Evolutionary conservation across 192 early-diverging fungal genomes (phyloP), one percentile per base, ranked within the genome.

Genomic region (Dimargaris xerosporica): DNA sequence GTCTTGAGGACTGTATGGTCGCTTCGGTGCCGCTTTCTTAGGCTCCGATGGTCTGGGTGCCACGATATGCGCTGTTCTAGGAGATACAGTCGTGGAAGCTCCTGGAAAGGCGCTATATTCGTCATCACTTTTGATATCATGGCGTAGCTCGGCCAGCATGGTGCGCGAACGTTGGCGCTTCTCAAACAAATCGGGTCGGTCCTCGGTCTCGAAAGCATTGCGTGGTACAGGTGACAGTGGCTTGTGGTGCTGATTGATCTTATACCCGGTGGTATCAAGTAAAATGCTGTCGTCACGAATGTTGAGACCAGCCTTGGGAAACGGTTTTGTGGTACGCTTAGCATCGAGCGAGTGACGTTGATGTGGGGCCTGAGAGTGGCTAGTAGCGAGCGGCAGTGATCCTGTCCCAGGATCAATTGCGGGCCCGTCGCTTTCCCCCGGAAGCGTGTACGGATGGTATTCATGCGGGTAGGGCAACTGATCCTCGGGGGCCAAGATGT

Each of bases 401-500:
- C 34, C 34, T 39, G 34, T 39, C 34, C 3, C 34, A 39, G 34
- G 34, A 39, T 39, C 34, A 7, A 39, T 23, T 1, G 47, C 21
- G 12, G 47, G 47, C 3, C 47, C 21, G 17, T 39, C 23, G 28
- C 19, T 56, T 30, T 56, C 28, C 30, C 54, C 48, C 3, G 59
- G 63, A 28, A 25, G 21, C 9, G 52, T 52, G 52, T 25, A 34
- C 34, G 34, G 34, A 39, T 39, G 34, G 34, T 39, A 39, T 39
- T 44, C 47, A 2, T 2, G 46, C 45, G 12, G 55, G 23, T 60
- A 67, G 64, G 0, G 67, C 68, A 54, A 56, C 60, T 59, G 67
- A 54, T 56, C 66, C 64, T 64, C 66, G 63, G 46, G 67, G 48
- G 31, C 68, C 48, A 54, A 47, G 62, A 53, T 65, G 68, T 67